Conservation (phyloP, 306 rosid genomes). For the Herpetospermum pedunculosum region DNA sequence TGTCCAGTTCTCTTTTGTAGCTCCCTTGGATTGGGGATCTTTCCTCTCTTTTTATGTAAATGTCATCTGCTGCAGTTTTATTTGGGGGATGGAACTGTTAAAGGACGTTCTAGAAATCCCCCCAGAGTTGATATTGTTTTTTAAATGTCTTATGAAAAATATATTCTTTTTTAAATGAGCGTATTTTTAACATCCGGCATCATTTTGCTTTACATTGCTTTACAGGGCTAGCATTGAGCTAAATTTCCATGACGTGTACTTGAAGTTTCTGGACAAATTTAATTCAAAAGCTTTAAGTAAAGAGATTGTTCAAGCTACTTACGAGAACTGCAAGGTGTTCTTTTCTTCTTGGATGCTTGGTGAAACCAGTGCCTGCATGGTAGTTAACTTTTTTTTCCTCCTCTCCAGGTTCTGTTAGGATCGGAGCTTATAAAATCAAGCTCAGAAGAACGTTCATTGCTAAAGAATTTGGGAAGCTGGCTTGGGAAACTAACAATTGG, state of each 20-base stretch:
- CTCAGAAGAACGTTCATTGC: constrained; percentile 95
- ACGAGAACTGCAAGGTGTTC: constrained; percentile 96
- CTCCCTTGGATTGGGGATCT: no score
- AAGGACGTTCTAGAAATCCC: not conserved
- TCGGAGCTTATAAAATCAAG: constrained; percentile 95
- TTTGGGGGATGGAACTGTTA: not conserved
- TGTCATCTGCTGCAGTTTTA: no score
- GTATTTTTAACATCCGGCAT: not conserved
- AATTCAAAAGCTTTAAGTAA: constrained; percentile 70
- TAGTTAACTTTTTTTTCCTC: not conserved
- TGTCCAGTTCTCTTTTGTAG: no score
- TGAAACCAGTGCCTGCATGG: not conserved
- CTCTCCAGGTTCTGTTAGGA: constrained; percentile 81
- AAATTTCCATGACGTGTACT: constrained; percentile 87
- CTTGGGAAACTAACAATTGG: constrained; percentile 97
- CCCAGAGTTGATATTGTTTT: not conserved
- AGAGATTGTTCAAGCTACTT: constrained; percentile 81
- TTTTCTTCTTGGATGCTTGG: not conserved
- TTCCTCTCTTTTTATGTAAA: no score
- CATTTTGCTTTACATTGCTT: constrained; percentile 17
- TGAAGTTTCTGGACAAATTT: constrained; percentile 82
- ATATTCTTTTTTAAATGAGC: no score
- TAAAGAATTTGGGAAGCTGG: constrained; percentile 98
- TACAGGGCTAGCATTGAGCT: constrained; percentile 97
- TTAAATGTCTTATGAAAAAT: not conserved